phyloP scores from a whole-genome alignment of 2,329 filamentous ascomycete genomes.

The Lachnellula subtilissima region DNA sequence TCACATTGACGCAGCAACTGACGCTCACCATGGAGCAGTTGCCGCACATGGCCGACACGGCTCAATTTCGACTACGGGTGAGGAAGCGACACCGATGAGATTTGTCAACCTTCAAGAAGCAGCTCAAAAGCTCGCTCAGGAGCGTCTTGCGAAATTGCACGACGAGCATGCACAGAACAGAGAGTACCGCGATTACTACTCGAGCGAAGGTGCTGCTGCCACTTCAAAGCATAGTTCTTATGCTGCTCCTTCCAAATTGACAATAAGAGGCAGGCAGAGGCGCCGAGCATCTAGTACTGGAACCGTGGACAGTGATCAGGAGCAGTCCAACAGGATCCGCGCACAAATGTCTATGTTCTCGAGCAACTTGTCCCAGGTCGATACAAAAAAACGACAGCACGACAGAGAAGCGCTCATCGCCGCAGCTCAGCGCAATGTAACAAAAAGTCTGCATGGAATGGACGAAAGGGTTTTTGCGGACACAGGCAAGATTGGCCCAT shows the following conservation, averaged over 20 bases:
- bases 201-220: not conserved
- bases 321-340: conserved; percentile 67
- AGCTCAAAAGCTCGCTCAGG: conserved; percentile 79
- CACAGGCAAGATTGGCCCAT: conserved; percentile 67
- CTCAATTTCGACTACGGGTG: conserved; percentile 32
- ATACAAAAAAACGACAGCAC: conserved; percentile 66
- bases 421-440: conserved; percentile 81
- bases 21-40: conserved; percentile 27
- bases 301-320: conserved; percentile 44
- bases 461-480: conserved; percentile 75
- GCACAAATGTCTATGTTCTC: conserved; percentile 77
- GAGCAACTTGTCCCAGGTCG: conserved; percentile 60
- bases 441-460: conserved; percentile 69
- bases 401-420: conserved; percentile 74
- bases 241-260: conserved; percentile 43
- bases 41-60: conserved; percentile 29
- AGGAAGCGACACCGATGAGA: conserved; percentile 44
- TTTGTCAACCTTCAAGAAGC: conserved; percentile 72
- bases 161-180: conserved; percentile 60
- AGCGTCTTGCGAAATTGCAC: conserved; percentile 75
- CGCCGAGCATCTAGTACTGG: conserved; percentile 65
- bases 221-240: not conserved
- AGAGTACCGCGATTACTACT: conserved; percentile 74
- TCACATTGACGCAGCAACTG: conserved; percentile 34
- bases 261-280: conserved; percentile 51